Evolutionary conservation across 495 filamentous ascomycete species (phyloP).

Genomic region (Penicillium taxi): DNA sequence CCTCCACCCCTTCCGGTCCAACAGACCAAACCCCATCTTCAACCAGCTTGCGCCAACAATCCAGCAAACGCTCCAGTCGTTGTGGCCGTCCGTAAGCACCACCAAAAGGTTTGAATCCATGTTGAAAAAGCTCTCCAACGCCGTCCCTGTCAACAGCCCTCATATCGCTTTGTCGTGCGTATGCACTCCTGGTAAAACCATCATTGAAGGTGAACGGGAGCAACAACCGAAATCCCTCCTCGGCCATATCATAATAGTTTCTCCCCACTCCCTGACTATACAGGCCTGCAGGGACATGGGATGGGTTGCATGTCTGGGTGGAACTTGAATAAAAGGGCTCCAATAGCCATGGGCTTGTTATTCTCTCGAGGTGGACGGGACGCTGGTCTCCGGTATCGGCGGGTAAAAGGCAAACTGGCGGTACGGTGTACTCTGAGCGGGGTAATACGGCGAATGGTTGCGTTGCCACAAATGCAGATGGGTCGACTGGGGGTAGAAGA

Average conservation of each 20-base stretch:
- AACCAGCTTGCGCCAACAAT: constrained; percentile 13
- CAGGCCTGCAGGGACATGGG: constrained; percentile 11
- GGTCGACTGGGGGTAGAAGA: constrained; percentile 10
- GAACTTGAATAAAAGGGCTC: constrained; percentile 6
- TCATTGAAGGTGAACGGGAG: constrained; percentile 14
- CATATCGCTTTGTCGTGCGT: constrained; percentile 13
- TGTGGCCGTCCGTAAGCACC: constrained; percentile 12
- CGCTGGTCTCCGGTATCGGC: constrained; percentile 10
- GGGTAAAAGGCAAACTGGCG: constrained; percentile 12
- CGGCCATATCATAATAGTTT: constrained; percentile 5
- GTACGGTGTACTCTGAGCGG: constrained; percentile 7
- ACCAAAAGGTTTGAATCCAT: constrained; percentile 13
- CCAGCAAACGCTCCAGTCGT: constrained; percentile 13
- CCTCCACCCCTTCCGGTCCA: constrained; percentile 10
- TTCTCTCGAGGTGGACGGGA: constrained; percentile 11
- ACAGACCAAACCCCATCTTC: constrained; percentile 12
- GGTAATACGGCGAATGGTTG: constrained; percentile 8
- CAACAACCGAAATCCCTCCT: constrained; percentile 17
- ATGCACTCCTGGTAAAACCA: constrained; percentile 5
- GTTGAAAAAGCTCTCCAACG: constrained; percentile 12
- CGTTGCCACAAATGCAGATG: constrained; percentile 4
- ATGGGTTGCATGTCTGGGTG: constrained; percentile 6
- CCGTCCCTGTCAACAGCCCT: constrained; percentile 6
- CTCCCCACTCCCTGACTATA: constrained; percentile 12
- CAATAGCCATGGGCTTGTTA: constrained; percentile 8